Evolutionary conservation across 306 rosid species (phyloP), one percentile per base, ranked within the genome.

Genomic region (Pyrus bretschneideri): DNA sequence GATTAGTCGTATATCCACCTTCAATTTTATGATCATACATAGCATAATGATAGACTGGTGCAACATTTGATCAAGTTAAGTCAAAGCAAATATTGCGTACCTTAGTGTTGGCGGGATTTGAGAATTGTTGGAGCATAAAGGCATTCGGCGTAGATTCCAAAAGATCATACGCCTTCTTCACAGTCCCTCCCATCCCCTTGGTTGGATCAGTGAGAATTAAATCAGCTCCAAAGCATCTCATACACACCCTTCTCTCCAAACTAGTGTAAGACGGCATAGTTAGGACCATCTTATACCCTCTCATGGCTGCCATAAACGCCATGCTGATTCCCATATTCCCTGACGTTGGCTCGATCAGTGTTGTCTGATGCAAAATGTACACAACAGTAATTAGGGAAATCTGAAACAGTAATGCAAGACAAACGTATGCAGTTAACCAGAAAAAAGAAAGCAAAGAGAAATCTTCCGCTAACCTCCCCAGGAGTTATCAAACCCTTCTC

Each of bases 151-250:
- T 91, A 40, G 87, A 80, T 61, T 93, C 98, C 61, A 93, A 69
- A 78, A 93, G 93, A 1, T 93, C 81, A 81, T 88, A 90, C 29
- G 98, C 98, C 83, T 93, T 93, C 80, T 87, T 93, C 3, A 93
- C 88, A 8, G 97, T 93, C 70, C 98, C 95, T 25, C 89, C 91
- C 95, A 90, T 87, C 35, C 95, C 94, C 70, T 86, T 93, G 61
- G 85, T 52, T 46, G 98, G 98, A 78, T 93, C 98, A 51, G 98
- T 93, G 84, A 93, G 83, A 52, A 93, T 85, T 61, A 93, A 80
- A 12, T 91, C 96, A 78, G 98, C 98, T 71, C 98, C 97, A 76
- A 93, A 93, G 44, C 92, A 96, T 86, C 93, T 93, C 97, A 89
- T 93, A 31, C 84, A 81, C 71, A 90, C 95, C 80, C 91, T 87